A percentile compares a stretch with the other conserved stretches of the same genome.
Evolutionary conservation across 257 asterid species (phyloP).

Genomic region (Coffea canephora): DNA sequence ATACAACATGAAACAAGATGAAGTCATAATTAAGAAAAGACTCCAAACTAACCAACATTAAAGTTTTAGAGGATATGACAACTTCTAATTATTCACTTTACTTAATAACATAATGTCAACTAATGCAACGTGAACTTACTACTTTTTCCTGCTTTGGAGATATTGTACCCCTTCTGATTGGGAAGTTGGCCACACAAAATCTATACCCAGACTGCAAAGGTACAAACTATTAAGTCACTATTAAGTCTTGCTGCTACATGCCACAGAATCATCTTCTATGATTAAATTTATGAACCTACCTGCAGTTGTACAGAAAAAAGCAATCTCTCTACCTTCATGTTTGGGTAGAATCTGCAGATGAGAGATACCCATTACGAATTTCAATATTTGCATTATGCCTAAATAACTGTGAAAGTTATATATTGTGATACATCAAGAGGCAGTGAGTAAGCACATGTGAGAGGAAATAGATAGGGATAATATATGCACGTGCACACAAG

Average conservation of each 20-base stretch:
- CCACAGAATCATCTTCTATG: not conserved
- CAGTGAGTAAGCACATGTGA: not conserved
- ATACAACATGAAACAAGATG: not conserved
- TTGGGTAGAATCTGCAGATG: slow-evolving; percentile 19
- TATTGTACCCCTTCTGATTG: slow-evolving; percentile 11
- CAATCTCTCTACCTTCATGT: slow-evolving; percentile 4
- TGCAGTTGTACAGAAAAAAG: slow-evolving; percentile 10
- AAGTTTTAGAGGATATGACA: not conserved
- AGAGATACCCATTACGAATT: not conserved
- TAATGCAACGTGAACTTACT: slow-evolving; percentile 10
- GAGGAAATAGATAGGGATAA: not conserved
- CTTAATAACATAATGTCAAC: not conserved
- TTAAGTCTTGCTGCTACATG: not conserved
- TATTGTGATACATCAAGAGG: not conserved
- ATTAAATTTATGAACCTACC: slow-evolving; percentile 9
- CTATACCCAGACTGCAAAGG: slow-evolving; percentile 15
- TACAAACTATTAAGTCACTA: not conserved
- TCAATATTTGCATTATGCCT: not conserved
- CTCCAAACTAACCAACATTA: not conserved
- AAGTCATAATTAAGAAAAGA: not conserved
- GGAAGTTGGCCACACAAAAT: slow-evolving; percentile 7
- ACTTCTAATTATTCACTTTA: slow-evolving; percentile 1
- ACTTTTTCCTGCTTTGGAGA: slow-evolving; percentile 9
- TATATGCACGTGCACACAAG: not conserved
- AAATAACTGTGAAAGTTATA: not conserved